A percentile compares a stretch with the other conserved stretches of the same genome.
phyloP scores from a whole-genome alignment of 1,284 basidiomycete species.

The Puccinia triticina region DNA sequence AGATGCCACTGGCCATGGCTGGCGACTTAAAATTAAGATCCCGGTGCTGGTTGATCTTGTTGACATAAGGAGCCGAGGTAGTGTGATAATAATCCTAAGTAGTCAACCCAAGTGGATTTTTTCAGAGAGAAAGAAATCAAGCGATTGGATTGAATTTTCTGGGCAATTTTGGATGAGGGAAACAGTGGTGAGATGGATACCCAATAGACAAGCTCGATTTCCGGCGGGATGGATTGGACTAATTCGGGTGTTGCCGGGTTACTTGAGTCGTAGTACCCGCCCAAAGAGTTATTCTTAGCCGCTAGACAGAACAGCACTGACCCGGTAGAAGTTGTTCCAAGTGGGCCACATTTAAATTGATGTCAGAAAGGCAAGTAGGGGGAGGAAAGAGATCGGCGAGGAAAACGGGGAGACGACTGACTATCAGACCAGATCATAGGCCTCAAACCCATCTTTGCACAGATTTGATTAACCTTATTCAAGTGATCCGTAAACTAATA shows the following conservation, averaged over 20 bases:
- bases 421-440: conserved; percentile 62
- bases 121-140: not conserved
- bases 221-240: conserved; percentile 57
- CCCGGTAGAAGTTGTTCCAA: conserved; percentile 57
- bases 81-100: conserved; percentile 57
- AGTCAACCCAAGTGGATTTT: not conserved
- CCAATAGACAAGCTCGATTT: conserved; percentile 59
- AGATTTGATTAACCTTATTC: conserved; percentile 59
- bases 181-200: conserved; percentile 27
- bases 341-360: not conserved
- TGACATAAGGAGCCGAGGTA: conserved; percentile 56
- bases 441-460: conserved; percentile 54
- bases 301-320: conserved; percentile 61
- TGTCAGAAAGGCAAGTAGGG: not conserved
- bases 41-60: conserved; percentile 60
- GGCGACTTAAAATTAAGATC: conserved; percentile 58
- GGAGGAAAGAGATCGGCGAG: not conserved
- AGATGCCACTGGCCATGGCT: conserved; percentile 60
- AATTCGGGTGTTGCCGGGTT: conserved; percentile 56
- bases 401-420: conserved; percentile 45
- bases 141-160: not conserved
- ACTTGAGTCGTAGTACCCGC: conserved; percentile 59
- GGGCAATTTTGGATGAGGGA: not conserved
- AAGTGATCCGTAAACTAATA: conserved; percentile 57
- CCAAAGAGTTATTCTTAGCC: conserved; percentile 60